Conservation (phyloP, 495 filamentous ascomycete genomes). For the Penicillium robsamsonii region DNA sequence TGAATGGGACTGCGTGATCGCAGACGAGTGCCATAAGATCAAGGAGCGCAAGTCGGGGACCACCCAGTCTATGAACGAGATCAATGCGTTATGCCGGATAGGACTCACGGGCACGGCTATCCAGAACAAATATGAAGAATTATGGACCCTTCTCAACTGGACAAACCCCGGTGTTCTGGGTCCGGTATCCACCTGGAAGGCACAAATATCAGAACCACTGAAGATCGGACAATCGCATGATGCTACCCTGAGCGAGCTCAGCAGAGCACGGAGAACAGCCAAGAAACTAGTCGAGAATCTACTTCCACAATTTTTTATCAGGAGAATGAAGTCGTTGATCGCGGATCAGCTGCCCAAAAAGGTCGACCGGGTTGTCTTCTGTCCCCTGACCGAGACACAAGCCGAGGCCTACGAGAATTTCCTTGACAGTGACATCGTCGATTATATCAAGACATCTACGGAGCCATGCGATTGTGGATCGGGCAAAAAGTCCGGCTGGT, state of each 20-base stretch:
- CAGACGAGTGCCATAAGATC: conserved; percentile 92
- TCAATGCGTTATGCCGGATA: conserved; percentile 91
- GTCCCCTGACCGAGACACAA: conserved; percentile 81
- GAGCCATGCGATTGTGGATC: conserved; percentile 71
- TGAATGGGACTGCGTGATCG: conserved; percentile 94
- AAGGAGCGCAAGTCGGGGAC: conserved; percentile 77
- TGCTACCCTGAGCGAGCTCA: conserved; percentile 81
- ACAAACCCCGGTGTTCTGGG: conserved; percentile 88
- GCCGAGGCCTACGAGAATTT: conserved; percentile 82
- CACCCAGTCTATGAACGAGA: conserved; percentile 82
- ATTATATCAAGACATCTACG: conserved; percentile 62
- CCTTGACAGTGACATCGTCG: conserved; percentile 67
- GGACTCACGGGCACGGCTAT: conserved; percentile 95
- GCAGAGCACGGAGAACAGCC: conserved; percentile 76
- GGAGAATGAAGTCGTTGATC: conserved; percentile 90
- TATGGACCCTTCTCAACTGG: conserved; percentile 97
- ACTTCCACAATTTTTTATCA: conserved; percentile 87
- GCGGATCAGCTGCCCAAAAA: conserved; percentile 96
- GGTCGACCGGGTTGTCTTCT: conserved; percentile 91
- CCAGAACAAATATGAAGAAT: conserved; percentile 95
- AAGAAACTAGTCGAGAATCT: conserved; percentile 84
- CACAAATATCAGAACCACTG: conserved; percentile 72
- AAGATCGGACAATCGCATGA: conserved; percentile 88
- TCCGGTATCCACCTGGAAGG: conserved; percentile 73
- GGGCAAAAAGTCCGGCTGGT: conserved; percentile 75